Conservation (phyloP, 1,284 basidiomycete species). For the Tylopilus sp. region DNA sequence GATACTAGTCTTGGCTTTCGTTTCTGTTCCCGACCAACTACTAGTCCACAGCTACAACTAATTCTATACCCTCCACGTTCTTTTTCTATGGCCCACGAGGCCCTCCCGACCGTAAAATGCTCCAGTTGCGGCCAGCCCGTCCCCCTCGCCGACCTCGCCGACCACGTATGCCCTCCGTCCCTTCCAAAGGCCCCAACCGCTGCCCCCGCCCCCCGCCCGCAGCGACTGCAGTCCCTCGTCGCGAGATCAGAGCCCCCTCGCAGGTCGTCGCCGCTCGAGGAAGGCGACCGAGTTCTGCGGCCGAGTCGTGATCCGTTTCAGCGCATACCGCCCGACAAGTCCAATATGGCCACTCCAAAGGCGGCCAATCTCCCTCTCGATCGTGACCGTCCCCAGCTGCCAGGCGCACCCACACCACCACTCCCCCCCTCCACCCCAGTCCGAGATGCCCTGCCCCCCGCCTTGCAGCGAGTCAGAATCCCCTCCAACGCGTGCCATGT, state of each 20-base stretch:
- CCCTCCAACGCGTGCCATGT: constrained; percentile 17
- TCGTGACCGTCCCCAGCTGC: constrained; percentile 7
- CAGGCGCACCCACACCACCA: constrained; percentile 4
- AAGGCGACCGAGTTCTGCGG: constrained; percentile 3
- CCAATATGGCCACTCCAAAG: constrained; percentile 4
- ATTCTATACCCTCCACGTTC: constrained; percentile 29
- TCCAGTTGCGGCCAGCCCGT: constrained; percentile 72
- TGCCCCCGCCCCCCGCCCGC: constrained; percentile 36
- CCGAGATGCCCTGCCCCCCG: constrained; percentile 17
- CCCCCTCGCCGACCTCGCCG: constrained; percentile 65
- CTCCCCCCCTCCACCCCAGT: constrained; percentile 14
- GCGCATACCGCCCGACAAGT: constrained; percentile 18
- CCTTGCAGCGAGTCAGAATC: constrained; percentile 18
- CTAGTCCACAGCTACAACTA: constrained; percentile 20
- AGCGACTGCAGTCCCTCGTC: constrained; percentile 39
- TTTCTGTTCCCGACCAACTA: background rate
- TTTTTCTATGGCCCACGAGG: constrained; percentile 53
- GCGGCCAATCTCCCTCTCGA: constrained; percentile 6
- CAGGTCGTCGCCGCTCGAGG: constrained; percentile 4
- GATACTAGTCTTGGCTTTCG: background rate
- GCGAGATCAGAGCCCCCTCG: constrained; percentile 17
- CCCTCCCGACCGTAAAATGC: constrained; percentile 80
- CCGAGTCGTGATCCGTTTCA: constrained; percentile 31
- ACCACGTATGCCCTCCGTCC: constrained; percentile 64
- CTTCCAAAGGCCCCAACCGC: constrained; percentile 37